Base-by-base conservation (phyloP, 371 early-diverging fungal species). In the Blyttiomyces sp. region DNA sequence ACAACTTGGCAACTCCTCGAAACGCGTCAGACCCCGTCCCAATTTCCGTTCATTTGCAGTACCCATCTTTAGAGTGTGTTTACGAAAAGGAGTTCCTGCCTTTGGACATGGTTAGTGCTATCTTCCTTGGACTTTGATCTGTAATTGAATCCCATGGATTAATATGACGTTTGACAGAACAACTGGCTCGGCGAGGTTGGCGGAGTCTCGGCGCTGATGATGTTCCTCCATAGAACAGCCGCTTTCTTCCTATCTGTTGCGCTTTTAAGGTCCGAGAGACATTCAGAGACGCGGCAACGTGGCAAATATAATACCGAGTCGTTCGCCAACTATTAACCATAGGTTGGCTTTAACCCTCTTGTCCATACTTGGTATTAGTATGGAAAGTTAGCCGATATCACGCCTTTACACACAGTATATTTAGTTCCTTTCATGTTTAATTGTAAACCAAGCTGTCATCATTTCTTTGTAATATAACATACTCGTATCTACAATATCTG, bases 121-220 rank as follows among this genome's bases (percentile, higher is more conserved):
- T 39, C 13, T 16, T 30, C 4, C 19, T 50, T 49, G 33, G 13
- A 45, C 33, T 27, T n/a, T 7, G 33, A 58, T n/a, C 1, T 36
- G 17, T 44, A 21, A 24, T 49, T 33, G 9, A 30, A 31, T 36
- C 32, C 42, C 33, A 11, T 30, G 7, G 13, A 39, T 19, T 43
- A 11, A 23, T 21, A 30, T 21, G 16, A 33, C 55, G 23, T 27
- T 19, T 59, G 42, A n/a, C 35, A 75, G 76, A 73, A 71, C 61
- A 73, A 68, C 61, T 76, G 76, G 76, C 57, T 76, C 24, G 76
- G 76, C 23, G 76, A 76, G 53, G 76, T 76, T 24, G 76, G 76
- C 9, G 76, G 76, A 7, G 67, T 73, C 21, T 61, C 76, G 2
- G 57, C 66, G 17, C 61, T 76, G 34, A 64, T 76, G 35, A 59